Evolutionary conservation across 2,329 filamentous ascomycete species (phyloP), one percentile per base, ranked within the genome.

Genomic region (Talaromyces sp.): DNA sequence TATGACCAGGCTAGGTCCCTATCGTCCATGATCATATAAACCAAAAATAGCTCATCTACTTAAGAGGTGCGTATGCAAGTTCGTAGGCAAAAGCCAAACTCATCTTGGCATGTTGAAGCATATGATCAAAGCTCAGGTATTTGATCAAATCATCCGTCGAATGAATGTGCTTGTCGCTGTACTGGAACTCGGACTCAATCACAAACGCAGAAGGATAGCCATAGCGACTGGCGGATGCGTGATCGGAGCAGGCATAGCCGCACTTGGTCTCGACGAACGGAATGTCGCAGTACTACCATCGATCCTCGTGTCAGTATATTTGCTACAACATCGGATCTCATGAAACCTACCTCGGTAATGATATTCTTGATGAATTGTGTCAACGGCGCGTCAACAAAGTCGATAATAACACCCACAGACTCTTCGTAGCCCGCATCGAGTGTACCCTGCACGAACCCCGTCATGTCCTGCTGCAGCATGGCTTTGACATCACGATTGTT

Each of bases 381-480:
- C 65, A 97, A 79, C 56, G 82, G 86, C 2, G 85, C 78, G 70
- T 97, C 89, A 45, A 97, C 93, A 66, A 82, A 97, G 74, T 97
- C 93, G 4, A 89, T 91, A 67, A 97, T 96, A 53, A 97, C 89
- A 43, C 93, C 93, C 2, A 97, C 89, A 46, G 86, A 88, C 79
- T 97, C 93, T 5, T 85, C 82, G 73, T 89, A 81, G 60, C 91
- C 91, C 2, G 89, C 87, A 63, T 94, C 89, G 19, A 94, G 77
- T 0, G 91, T 96, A 67, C 86, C 87, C 71, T 92, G 85, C 5
- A 91, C 83, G 71, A 88, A 97, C 17, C 93, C 93, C 1, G 91
- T 96, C 93, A 97, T 97, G 74, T 97, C 93, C 75, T 97, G 93
- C 78, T 97, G 93, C 56, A 97, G 83, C 94, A 97, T 97, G 35